Base-by-base conservation (phyloP, 1,284 basidiomycete genomes). In the Trichosporon sp. region DNA sequence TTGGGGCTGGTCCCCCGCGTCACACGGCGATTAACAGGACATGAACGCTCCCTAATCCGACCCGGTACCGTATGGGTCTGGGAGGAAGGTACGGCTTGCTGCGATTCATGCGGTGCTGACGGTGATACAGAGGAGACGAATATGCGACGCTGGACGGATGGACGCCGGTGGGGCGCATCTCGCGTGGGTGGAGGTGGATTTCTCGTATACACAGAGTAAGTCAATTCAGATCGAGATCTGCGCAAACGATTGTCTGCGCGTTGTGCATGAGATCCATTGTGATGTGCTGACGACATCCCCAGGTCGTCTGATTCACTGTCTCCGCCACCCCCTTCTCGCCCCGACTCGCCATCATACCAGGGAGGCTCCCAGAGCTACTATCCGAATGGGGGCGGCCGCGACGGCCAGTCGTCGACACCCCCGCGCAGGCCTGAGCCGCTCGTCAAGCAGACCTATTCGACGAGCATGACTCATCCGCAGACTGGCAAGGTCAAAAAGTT, bases 31-130 rank as follows among this genome's bases (percentile, higher is more conserved):
- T 85, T 98, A 54, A 91, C 94, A 65, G 94, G 95, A 73, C 87
- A 90, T 62, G 94, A 98, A 80, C 86, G 91, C 64, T 88, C 88
- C 73, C 89, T 93, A 86, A 95, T 98, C 76, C 86, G 87, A 2
- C 92, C 91, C 4, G 94, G 94, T 64, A 90, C 90, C 14, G 91
- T 98, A 36, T 98, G 96, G 78, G 94, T 97, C 65, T 98, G 96
- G 79, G 93, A 98, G 80, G 95, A 96, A 83, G 88, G 91, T 76
- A 89, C 92, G 81, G 89, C 11, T 37, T 21, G 11, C 34, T 19
- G 8, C 13, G 4, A 8, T 52, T 27, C 16, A 19, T 40, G 31
- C 36, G 25, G 37, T 44, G 44, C 58, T 64, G 13, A 60, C 46
- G 5, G 5, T 31, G 11, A 13, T 58, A 5, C 63, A 77, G 78